Evolutionary conservation across 2,329 filamentous ascomycete genomes (phyloP), one percentile per base, ranked within the genome.

Genomic region (Cadophora malorum): DNA sequence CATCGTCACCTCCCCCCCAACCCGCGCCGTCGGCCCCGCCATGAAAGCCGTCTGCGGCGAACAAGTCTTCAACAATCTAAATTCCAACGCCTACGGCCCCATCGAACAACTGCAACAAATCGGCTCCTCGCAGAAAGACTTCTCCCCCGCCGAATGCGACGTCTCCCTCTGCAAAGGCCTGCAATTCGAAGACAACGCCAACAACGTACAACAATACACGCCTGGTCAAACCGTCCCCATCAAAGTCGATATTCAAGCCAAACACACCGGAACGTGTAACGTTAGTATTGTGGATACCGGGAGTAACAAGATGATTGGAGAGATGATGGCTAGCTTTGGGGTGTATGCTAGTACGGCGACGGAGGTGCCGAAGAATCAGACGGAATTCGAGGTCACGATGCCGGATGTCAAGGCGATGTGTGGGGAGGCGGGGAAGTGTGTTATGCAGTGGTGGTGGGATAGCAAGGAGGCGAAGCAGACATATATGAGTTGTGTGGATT

Each of bases 381-480:
- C 80, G 67, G 76, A 78, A 66, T 87, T 87, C 78, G 79, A 78
- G 72, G 78, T 88, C 76, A 86, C 81, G 65, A 85, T 88, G 74
- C 85, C 85, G 2, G 72, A 72, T 64, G 79, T 83, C 70, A 77
- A 85, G 63, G 73, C 72, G 70, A 75, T 83, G 72, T 87, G 85
- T 75, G 73, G 80, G 41, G 80, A 77, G 4, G 79, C 81, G 21
- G 85, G 85, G 61, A 75, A 73, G 68, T 86, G 84, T 73, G 84
- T 84, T 10, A 80, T 87, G 63, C 85, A 86, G 75, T 84, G 83
- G 82, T 85, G 76, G 78, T 85, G 83, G 84, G 79, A 84, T 71
- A 82, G 83, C 14, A 72, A 78, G n/a, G 73, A 72, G 56, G 79
- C 83, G 53, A 74, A 82, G 71, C 84, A 86, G 80, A 85, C 84